Evolutionary conservation across 2,329 filamentous ascomycete genomes (phyloP).

Genomic region (Paracorniculantispora psalliotae): DNA sequence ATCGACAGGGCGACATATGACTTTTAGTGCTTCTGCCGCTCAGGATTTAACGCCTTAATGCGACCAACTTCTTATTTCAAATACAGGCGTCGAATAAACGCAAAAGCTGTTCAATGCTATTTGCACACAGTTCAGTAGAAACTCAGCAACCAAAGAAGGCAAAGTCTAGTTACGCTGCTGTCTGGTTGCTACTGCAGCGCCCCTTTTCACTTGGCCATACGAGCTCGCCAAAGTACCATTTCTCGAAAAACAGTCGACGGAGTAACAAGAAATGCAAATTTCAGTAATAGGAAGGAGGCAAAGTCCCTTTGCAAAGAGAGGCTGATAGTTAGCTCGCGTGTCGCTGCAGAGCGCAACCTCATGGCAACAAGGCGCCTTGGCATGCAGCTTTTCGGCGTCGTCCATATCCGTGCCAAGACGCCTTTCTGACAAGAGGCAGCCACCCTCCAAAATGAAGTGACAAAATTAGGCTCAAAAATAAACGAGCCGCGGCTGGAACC

Average conservation of each 20-base stretch:
- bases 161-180: no score
- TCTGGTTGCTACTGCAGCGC: not conserved
- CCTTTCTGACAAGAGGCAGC: not conserved
- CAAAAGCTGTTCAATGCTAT: not conserved
- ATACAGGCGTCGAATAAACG: no score
- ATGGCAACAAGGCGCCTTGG: not conserved
- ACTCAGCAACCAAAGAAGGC: no score
- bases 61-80: not conserved
- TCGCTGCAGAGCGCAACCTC: not conserved
- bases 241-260: no score
- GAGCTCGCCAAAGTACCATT: no score
- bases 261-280: no score
- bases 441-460: not conserved
- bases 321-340: not conserved
- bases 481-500: not conserved
- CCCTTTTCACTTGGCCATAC: no score
- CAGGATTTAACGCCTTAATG: not conserved
- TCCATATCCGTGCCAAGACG: slow-evolving; percentile 5
- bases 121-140: no score
- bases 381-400: not conserved
- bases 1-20: not conserved
- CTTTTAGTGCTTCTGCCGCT: no score
- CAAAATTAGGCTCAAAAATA: not conserved
- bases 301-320: not conserved
- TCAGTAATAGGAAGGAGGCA: no score